Conservation (phyloP, 2,329 filamentous ascomycete species). For the Nemania diffusa region DNA sequence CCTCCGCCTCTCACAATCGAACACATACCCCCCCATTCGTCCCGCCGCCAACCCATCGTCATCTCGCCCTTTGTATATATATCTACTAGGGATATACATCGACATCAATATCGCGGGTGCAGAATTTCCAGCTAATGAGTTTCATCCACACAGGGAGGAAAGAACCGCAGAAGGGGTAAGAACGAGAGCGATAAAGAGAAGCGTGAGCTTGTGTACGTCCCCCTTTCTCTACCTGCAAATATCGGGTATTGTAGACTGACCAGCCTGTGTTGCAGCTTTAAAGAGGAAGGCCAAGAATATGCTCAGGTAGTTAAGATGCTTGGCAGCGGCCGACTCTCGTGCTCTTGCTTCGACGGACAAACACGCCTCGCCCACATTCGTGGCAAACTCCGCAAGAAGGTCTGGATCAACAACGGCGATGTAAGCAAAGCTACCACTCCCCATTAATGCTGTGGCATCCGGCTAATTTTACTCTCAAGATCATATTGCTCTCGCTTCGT, state of each 20-base stretch:
- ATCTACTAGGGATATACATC: slow-evolving; percentile 15
- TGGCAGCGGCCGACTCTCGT: slow-evolving; percentile 92
- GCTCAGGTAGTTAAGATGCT: slow-evolving; percentile 95
- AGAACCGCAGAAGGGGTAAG: slow-evolving; percentile 98
- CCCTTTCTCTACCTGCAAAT: neutral
- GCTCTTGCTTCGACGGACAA: slow-evolving; percentile 92
- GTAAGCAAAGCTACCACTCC: slow-evolving; percentile 40
- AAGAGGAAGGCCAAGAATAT: slow-evolving; percentile 88
- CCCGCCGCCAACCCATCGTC: slow-evolving; percentile 19
- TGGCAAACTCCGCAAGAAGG: slow-evolving; percentile 99
- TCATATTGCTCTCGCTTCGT: slow-evolving; percentile 86
- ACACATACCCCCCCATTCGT: slow-evolving; percentile 26
- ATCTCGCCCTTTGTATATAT: slow-evolving; percentile 1
- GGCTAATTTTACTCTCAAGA: slow-evolving; percentile 58
- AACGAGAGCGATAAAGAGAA: slow-evolving; percentile 99
- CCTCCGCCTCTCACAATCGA: slow-evolving; percentile 11
- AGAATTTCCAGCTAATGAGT: slow-evolving; percentile 43
- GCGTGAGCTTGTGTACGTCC: slow-evolving; percentile 79
- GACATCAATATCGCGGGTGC: slow-evolving; percentile 6
- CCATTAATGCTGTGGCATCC: no score
- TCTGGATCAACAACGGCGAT: slow-evolving; percentile 89
- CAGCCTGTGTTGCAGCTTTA: slow-evolving; percentile 66
- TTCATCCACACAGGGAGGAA: slow-evolving; percentile 77
- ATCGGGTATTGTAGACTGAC: slow-evolving; percentile 8
- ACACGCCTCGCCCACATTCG: slow-evolving; percentile 85